A percentile compares a stretch with the other conserved stretches of the same genome.
Conservation (phyloP, 345 rosid genomes). For the Pugionium dolabratum region DNA sequence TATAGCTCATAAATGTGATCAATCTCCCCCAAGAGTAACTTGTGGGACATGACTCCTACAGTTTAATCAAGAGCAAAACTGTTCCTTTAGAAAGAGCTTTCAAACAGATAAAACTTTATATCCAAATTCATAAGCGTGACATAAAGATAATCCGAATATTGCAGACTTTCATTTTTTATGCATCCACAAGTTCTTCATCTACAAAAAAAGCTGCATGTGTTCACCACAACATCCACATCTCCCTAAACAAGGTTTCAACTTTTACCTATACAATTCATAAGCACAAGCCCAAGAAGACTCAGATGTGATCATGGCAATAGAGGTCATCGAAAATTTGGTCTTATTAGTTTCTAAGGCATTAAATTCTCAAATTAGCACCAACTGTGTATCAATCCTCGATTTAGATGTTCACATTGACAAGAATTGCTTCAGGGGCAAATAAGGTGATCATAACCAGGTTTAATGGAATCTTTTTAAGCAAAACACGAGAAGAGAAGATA, state of each 20-base stretch:
- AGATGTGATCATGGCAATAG: slow-evolving; percentile 4
- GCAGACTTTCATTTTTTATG: slow-evolving; percentile 19
- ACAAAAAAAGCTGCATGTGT: not conserved
- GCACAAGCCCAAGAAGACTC: slow-evolving; percentile 21
- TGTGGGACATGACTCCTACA: not conserved
- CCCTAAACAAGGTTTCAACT: not conserved
- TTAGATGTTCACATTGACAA: not conserved
- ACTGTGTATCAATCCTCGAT: not conserved
- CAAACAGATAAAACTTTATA: slow-evolving; percentile 10
- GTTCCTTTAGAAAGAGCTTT: not conserved
- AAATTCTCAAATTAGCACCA: not conserved
- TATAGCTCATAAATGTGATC: slow-evolving; percentile 1
- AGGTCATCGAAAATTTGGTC: not conserved
- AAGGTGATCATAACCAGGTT: not conserved
- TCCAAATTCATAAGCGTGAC: slow-evolving; percentile 20
- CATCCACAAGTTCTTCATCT: slow-evolving; percentile 30
- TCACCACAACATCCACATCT: slow-evolving; percentile 25
- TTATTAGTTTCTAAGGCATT: not conserved
- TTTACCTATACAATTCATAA: slow-evolving; percentile 23
- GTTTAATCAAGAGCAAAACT: not conserved
- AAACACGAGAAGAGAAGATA: slow-evolving; percentile 20
- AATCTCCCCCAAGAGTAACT: not conserved
- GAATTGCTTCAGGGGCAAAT: not conserved
- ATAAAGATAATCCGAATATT: not conserved
- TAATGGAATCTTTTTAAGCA: not conserved